Evolutionary conservation across 345 rosid genomes (phyloP), one percentile per base, ranked within the genome.

Genomic region (Camelina laxa): DNA sequence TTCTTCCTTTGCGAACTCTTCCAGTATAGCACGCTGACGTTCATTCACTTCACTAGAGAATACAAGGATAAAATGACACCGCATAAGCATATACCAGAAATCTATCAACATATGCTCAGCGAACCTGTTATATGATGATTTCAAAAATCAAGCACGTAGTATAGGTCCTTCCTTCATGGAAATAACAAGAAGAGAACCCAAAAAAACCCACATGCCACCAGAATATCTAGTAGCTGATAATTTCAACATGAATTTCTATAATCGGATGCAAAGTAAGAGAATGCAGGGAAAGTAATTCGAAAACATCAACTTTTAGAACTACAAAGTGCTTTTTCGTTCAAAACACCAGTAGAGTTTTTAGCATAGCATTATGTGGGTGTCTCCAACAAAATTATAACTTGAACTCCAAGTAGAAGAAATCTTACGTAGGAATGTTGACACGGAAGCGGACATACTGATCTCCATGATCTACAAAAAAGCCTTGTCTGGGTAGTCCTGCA

Each of bases 361-460:
- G 42, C 70, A 41, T 31, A 60, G 60, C 61, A 24, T 6, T 38
- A 38, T 49, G 24, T 50, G 79, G 41, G 41, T 39, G 21, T 39
- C 44, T 48, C 17, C 19, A 60, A 27, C 19, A 22, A 38, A 36
- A 12, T 8, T 64, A 42, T 55, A 27, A 15, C 14, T 56, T 48
- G 21, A 51, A 15, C 48, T 51, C 27, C 17, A 19, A 55, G 31
- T 58, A 57, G 41, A 72, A 58, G 20, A 73, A 51, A 80, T 48
- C 91, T 85, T 85, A 94, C 98, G 70, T 88, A 39, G 98, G 97
- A 61, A 94, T 75, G 64, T 86, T 84, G 64, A 94, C 74, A 9
- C 95, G 81, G 75, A 94, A 88, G n/a, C 91, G 86, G 75, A 94
- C 96, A 81, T 84, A 90, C 80, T 89, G 95, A 82, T 94, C 94